A percentile compares a stretch with the other conserved stretches of the same genome.
These are phyloP conservation scores for Pythium scleroteichum DNA, from an alignment of 352 stramenopile species.

Conservation along the genomic window DNA sequence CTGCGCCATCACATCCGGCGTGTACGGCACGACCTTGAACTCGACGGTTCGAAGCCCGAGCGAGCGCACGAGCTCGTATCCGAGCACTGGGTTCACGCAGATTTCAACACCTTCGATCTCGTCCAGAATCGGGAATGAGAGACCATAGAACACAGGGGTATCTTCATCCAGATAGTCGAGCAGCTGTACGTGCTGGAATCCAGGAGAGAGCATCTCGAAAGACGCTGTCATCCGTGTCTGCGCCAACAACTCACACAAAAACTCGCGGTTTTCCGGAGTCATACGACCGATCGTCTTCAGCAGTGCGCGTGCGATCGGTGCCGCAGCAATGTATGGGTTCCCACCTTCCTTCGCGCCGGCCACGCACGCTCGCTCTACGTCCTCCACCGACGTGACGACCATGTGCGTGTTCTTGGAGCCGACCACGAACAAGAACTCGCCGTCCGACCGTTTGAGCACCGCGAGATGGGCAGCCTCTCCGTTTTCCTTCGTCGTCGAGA, in stretches of 20 bases:
- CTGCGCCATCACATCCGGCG: slow-evolving; percentile 31
- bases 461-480: slow-evolving; percentile 73
- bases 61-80: slow-evolving; percentile 52
- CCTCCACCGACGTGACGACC: slow-evolving; percentile 43
- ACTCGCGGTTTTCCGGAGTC: slow-evolving; percentile 32
- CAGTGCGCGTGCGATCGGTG: slow-evolving; percentile 51
- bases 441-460: slow-evolving; percentile 67
- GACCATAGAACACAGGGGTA: slow-evolving; percentile 79
- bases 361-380: slow-evolving; percentile 42
- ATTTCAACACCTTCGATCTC: slow-evolving; percentile 55
- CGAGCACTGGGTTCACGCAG: slow-evolving; percentile 77
- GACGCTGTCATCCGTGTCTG: slow-evolving; percentile 73
- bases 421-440: slow-evolving; percentile 66
- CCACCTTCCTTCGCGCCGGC: slow-evolving; percentile 23
- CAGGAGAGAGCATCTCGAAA: slow-evolving; percentile 74
- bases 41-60: slow-evolving; percentile 64
- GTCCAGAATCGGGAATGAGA: slow-evolving; percentile 53
- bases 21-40: slow-evolving; percentile 54
- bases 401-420: slow-evolving; percentile 87
- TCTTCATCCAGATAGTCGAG: slow-evolving; percentile 65
- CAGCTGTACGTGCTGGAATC: slow-evolving; percentile 78
- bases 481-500: slow-evolving; percentile 81
- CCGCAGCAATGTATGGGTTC: slow-evolving; percentile 55
- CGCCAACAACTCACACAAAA: slow-evolving; percentile 78
- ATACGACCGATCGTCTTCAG: slow-evolving; percentile 42